Evolutionary conservation across 306 rosid species (phyloP), one percentile per base, ranked within the genome.

Genomic region (Quercus variabilis): DNA sequence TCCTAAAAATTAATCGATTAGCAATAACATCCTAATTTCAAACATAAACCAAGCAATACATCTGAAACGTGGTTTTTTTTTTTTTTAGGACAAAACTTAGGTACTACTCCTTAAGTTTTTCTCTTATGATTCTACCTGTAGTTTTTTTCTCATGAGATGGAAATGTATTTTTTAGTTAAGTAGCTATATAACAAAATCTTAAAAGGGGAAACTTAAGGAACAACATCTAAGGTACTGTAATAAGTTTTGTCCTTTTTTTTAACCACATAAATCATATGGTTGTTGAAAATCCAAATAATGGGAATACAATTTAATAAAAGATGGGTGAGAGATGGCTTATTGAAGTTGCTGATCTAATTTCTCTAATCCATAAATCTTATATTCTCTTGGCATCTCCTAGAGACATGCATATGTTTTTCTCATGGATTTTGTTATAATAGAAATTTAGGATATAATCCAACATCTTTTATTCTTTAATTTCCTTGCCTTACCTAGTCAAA

Each of bases 41-140:
- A 63, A 63, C 18, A 63, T 26, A 63, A 7, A 28, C 10, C 41
- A 4, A 63, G 69, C 20, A 5, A 63, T 63, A 5, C 41, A 63
- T 18, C 17, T 63, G 0, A n/a, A 11, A 63, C 25, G 5, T 28
- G 9, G 5, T 17, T 26, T 4, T 3, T 63, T 62, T 25, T 60
- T 10, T 23, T 12, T 38, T 8, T 2, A 0, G 3, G 11, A 3
- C 3, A 41, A 41, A 3, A 38, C 11, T 38, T 38, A 38, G 0
- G 11, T 38, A 38, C 0, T 41, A 0, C 8, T 41, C 0, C 3
- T 2, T 8, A 41, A 0, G 0, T 41, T 41, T 0, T 0, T 0
- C 1, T 38, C 0, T 38, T 7, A 38, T 7, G 0, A 38, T 38
- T 7, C 0, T 35, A 2, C 0, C 0, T 35, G 0, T 35, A 35